These are phyloP conservation scores for Parasarocladium wereldwijsianum DNA, from an alignment of 2,329 filamentous ascomycete species.

Conservation along the genomic window DNA sequence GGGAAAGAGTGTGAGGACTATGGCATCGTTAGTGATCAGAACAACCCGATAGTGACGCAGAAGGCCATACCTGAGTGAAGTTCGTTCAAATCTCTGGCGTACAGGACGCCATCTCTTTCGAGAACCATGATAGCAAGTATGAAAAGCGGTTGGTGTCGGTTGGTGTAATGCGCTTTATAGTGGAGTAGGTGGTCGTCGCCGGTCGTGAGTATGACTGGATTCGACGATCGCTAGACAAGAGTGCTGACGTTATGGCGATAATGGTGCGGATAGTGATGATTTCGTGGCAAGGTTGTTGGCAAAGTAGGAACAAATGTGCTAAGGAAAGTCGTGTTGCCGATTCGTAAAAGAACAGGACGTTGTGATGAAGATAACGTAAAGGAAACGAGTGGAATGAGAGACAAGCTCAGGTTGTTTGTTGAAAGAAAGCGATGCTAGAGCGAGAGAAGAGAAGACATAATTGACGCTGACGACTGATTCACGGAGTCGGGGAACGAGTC, in stretches of 20 bases:
- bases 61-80: constrained; percentile 14
- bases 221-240: too few species aligned
- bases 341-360: too few species aligned
- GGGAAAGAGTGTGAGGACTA: constrained; percentile 20
- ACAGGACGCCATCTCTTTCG: too few species aligned
- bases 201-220: too few species aligned
- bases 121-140: too few species aligned
- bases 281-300: too few species aligned
- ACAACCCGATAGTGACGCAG: not conserved
- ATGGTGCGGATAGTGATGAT: not conserved
- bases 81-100: constrained; percentile 15
- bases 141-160: not conserved
- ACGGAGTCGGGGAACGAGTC: constrained; percentile 9
- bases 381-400: constrained; percentile 31
- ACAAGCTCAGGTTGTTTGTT: constrained; percentile 29
- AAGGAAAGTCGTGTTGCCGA: too few species aligned
- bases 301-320: too few species aligned
- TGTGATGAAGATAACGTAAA: constrained; percentile 3
- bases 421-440: constrained; percentile 14
- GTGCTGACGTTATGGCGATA: not conserved
- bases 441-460: constrained; percentile 19
- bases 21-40: constrained; percentile 3
- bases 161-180: not conserved
- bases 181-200: too few species aligned
- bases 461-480: constrained; percentile 13